Base-by-base conservation (phyloP, 257 asterid genomes). In the Penstemon eatonii region DNA sequence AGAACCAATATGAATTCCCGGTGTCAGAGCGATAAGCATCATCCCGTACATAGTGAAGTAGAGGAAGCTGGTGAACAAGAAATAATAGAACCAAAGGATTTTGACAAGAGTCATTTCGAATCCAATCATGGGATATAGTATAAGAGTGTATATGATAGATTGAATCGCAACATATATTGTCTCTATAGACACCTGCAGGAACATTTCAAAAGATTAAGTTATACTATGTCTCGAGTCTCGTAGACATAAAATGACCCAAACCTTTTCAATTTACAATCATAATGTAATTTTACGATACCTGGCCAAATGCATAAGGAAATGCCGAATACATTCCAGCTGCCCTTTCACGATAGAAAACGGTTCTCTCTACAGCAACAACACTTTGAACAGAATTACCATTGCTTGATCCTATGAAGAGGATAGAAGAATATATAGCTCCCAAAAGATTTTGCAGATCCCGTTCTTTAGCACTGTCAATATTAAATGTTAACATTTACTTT, bases 11-110 rank as follows among this genome's bases (percentile, higher is more conserved):
- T 82, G 84, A 41, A 73, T 19, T 7, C 71, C 69, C 8, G 88
- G 88, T 36, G 95, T 88, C 42, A 83, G 69, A 19, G 94, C 84
- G 3, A 84, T 66, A 33, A 85, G 71, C 95, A 88, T 83, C 91
- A 82, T 83, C 55, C 82, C 90, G 13, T 65, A 78, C 33, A 77
- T 25, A 3, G 88, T 74, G 76, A 73, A 84, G 85, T 85, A 85
- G 61, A 77, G 54, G 74, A 78, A 85, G 76, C 87, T 65, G 70
- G 58, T 80, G 66, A 71, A 76, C 8, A 82, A 47, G 79, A 79
- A 78, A 69, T 65, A 85, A 72, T 83, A 83, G 72, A 85, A 80
- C 79, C 83, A 73, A 0, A 83, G 53, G 76, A 84, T 81, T 50
- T 77, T 84, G 50, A 3, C 84, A 12, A 5, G 25, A 4, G 41